Conservation (phyloP, 768 basidiomycete genomes). For the Heimioporus sp. region DNA sequence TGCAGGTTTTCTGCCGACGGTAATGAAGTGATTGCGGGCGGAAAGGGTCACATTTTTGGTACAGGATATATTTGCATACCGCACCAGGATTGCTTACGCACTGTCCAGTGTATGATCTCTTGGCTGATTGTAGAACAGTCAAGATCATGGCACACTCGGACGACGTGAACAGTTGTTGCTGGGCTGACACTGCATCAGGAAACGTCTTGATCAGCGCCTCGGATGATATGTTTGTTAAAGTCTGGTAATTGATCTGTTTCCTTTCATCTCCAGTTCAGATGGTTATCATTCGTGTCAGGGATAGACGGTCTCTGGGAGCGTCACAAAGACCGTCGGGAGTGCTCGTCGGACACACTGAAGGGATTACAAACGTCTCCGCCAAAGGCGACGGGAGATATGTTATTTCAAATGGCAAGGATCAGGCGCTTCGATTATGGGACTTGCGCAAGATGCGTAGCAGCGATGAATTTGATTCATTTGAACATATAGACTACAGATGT, state of each 20-base stretch:
- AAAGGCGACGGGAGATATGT: slow-evolving; percentile 97
- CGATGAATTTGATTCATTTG: slow-evolving; percentile 59
- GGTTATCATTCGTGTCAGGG: slow-evolving; percentile 35
- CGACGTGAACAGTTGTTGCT: slow-evolving; percentile 95
- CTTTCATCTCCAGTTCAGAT: neutral
- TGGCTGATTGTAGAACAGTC: slow-evolving; percentile 74
- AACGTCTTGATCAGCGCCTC: slow-evolving; percentile 95
- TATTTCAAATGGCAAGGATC: slow-evolving; percentile 96
- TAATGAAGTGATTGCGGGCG: slow-evolving; percentile 92
- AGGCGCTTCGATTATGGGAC: slow-evolving; percentile 90
- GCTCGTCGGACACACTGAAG: slow-evolving; percentile 93
- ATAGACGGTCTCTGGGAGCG: slow-evolving; percentile 46
- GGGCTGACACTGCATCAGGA: slow-evolving; percentile 90
- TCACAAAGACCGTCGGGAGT: slow-evolving; percentile 83
- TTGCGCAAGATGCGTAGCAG: slow-evolving; percentile 87
- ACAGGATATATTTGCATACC: slow-evolving; percentile 1
- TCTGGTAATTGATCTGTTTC: slow-evolving; percentile 62
- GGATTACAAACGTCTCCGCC: slow-evolving; percentile 91
- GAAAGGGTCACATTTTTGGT: slow-evolving; percentile 80
- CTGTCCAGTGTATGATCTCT: slow-evolving; percentile 81
- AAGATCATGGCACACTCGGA: slow-evolving; percentile 84
- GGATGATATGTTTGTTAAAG: slow-evolving; percentile 92
- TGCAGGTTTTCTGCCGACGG: slow-evolving; percentile 97
- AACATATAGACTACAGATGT: slow-evolving; percentile 52
- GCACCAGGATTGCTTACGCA: neutral